phyloP scores from a whole-genome alignment of 768 basidiomycete species.

The Porphyrellus cyaneotinctus region DNA sequence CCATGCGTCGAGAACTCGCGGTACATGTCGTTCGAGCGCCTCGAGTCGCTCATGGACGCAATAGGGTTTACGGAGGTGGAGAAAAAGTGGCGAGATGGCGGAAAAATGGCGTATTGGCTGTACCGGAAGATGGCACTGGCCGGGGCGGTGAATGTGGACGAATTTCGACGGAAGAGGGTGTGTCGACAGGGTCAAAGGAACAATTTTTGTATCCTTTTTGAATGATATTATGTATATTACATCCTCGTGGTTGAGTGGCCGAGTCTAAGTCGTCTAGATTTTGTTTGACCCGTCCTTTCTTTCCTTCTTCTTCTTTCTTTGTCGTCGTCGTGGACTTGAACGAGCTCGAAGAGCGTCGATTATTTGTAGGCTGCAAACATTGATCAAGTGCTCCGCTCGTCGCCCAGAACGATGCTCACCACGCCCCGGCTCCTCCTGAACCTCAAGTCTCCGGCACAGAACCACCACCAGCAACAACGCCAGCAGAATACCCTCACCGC shows the following conservation, averaged over 20 bases:
- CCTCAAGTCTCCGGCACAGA: slow-evolving; percentile 28
- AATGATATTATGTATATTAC: slow-evolving; percentile 1
- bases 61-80: slow-evolving; percentile 63
- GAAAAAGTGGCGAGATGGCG: slow-evolving; percentile 58
- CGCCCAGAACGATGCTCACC: slow-evolving; percentile 29
- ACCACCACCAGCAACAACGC: slow-evolving; percentile 8
- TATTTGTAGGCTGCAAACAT: slow-evolving; percentile 33
- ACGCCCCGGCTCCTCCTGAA: slow-evolving; percentile 33
- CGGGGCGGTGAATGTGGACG: slow-evolving; percentile 3
- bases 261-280: slow-evolving; percentile 1
- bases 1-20: slow-evolving; percentile 86
- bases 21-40: slow-evolving; percentile 61
- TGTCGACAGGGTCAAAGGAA: slow-evolving; percentile 70
- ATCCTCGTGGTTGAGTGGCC: slow-evolving; percentile 1
- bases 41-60: slow-evolving; percentile 52
- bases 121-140: slow-evolving; percentile 44
- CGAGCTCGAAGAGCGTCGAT: slow-evolving; percentile 19
- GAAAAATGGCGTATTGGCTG: slow-evolving; percentile 88
- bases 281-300: neutral
- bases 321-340: slow-evolving; percentile 3
- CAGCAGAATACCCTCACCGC: slow-evolving; percentile 27
- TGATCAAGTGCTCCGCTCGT: slow-evolving; percentile 18
- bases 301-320: slow-evolving; percentile 8
- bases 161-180: slow-evolving; percentile 52
- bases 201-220: slow-evolving; percentile 65